These are phyloP conservation scores for Erythrophleum ivorense DNA, from an alignment of 331 rosid species.

Conservation along the genomic window DNA sequence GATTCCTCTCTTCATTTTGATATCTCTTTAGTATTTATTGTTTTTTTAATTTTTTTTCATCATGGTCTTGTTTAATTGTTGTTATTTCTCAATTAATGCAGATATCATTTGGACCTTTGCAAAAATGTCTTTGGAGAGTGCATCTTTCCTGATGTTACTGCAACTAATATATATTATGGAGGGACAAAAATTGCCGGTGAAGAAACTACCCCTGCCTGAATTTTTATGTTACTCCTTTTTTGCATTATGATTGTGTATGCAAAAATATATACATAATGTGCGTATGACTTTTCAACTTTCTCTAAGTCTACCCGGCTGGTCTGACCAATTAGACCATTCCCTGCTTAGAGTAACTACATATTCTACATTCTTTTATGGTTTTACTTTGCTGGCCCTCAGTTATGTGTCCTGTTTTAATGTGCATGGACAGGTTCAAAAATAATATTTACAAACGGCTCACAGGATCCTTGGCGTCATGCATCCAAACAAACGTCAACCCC, in stretches of 20 bases:
- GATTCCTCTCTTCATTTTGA: conserved; percentile 10
- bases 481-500: conserved; percentile 83
- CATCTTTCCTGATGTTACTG: conserved; percentile 75
- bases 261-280: conserved; percentile 2
- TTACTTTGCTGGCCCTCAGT: conserved; percentile 14
- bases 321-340: background rate
- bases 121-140: conserved; percentile 90
- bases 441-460: conserved; percentile 88
- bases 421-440: conserved; percentile 82
- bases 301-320: background rate
- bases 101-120: conserved; percentile 97
- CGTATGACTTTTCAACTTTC: background rate
- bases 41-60: conserved; percentile 6
- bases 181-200: conserved; percentile 88
- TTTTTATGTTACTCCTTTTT: conserved; percentile 13
- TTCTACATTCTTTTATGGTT: conserved; percentile 18
- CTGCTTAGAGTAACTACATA: conserved; percentile 9
- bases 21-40: conserved; percentile 10
- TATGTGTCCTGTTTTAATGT: conserved; percentile 34
- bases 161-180: conserved; percentile 83
- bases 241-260: background rate
- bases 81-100: conserved; percentile 45
- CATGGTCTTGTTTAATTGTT: conserved; percentile 28
- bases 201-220: conserved; percentile 36
- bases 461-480: conserved; percentile 99